phyloP scores from a whole-genome alignment of 2,329 filamentous ascomycete genomes.

The Penicillium sp. region DNA sequence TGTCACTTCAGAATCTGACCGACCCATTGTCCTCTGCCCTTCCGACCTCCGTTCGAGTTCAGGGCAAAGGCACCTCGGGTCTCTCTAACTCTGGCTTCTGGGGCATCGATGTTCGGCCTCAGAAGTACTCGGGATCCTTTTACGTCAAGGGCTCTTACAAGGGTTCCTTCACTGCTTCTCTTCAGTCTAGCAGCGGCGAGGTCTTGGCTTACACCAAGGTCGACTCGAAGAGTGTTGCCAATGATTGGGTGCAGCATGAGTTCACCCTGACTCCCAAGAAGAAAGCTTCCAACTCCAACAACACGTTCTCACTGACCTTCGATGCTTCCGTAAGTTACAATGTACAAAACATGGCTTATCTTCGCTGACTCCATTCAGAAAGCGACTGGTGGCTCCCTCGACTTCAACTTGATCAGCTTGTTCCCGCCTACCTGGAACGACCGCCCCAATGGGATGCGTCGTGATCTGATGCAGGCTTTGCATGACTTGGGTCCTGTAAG shows the following conservation, averaged over 20 bases:
- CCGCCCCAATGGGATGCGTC: slow-evolving; percentile 54
- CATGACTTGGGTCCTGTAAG: slow-evolving; percentile 28
- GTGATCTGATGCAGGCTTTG: slow-evolving; percentile 52
- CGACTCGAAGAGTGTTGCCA: slow-evolving; percentile 41
- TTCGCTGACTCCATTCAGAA: slow-evolving; percentile 23
- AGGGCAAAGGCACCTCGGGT: slow-evolving; percentile 47
- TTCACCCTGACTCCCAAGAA: slow-evolving; percentile 33
- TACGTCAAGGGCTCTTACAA: slow-evolving; percentile 47
- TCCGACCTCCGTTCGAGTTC: slow-evolving; percentile 47
- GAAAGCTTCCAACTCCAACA: slow-evolving; percentile 45
- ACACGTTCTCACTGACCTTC: slow-evolving; percentile 55
- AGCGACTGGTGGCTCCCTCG: slow-evolving; percentile 43
- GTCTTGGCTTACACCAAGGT: slow-evolving; percentile 33
- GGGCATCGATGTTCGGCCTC: slow-evolving; percentile 53
- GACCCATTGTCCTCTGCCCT: slow-evolving; percentile 50
- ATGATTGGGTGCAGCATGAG: slow-evolving; percentile 44
- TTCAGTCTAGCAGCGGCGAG: slow-evolving; percentile 43
- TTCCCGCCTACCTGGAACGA: slow-evolving; percentile 59
- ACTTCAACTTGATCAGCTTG: slow-evolving; percentile 57
- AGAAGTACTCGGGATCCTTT: slow-evolving; percentile 55
- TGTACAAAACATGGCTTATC: too few species aligned
- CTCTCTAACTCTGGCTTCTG: slow-evolving; percentile 55
- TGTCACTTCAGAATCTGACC: slow-evolving; percentile 41
- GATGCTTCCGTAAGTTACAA: slow-evolving; percentile 40
- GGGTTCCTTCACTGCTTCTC: slow-evolving; percentile 40